Conservation (phyloP, 495 filamentous ascomycete species). For the Schizothecium vesticola region DNA sequence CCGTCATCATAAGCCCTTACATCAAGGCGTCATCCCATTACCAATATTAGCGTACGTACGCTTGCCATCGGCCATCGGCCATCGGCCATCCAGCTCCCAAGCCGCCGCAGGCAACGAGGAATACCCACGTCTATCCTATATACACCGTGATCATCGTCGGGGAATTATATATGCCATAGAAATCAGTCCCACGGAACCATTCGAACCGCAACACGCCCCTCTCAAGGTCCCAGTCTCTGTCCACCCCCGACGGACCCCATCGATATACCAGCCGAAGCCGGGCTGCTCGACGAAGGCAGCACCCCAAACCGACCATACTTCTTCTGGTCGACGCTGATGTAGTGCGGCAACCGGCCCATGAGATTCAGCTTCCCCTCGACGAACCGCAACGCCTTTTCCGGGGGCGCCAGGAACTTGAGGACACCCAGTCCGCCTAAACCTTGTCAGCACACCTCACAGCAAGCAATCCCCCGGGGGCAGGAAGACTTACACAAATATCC, state of each 20-base stretch:
- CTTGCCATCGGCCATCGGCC: too few relatives aligned
- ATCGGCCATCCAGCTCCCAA: too few relatives aligned
- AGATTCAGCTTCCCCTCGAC: slow-evolving; percentile 82
- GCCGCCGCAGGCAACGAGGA: too few relatives aligned
- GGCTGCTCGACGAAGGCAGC: slow-evolving; percentile 50
- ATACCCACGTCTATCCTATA: background rate
- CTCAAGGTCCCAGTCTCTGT: slow-evolving; percentile 62
- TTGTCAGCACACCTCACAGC: slow-evolving; percentile 1
- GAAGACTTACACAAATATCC: slow-evolving; percentile 74
- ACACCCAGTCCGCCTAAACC: slow-evolving; percentile 70
- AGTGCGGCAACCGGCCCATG: slow-evolving; percentile 74
- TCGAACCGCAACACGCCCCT: background rate
- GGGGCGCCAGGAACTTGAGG: slow-evolving; percentile 76
- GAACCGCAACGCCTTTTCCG: slow-evolving; percentile 73
- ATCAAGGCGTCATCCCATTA: too few relatives aligned
- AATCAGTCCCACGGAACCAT: background rate
- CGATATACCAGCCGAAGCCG: slow-evolving; percentile 33
- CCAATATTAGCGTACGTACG: too few relatives aligned
- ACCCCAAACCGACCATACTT: slow-evolving; percentile 94
- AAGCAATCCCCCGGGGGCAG: background rate
- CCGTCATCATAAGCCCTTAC: too few relatives aligned
- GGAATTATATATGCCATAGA: background rate
- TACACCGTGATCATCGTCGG: background rate
- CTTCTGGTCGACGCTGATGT: slow-evolving; percentile 89
- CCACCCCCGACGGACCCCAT: slow-evolving; percentile 54